These are phyloP conservation scores for Wallemia mellicola DNA, from an alignment of 1,284 basidiomycete genomes.

Conservation along the genomic window DNA sequence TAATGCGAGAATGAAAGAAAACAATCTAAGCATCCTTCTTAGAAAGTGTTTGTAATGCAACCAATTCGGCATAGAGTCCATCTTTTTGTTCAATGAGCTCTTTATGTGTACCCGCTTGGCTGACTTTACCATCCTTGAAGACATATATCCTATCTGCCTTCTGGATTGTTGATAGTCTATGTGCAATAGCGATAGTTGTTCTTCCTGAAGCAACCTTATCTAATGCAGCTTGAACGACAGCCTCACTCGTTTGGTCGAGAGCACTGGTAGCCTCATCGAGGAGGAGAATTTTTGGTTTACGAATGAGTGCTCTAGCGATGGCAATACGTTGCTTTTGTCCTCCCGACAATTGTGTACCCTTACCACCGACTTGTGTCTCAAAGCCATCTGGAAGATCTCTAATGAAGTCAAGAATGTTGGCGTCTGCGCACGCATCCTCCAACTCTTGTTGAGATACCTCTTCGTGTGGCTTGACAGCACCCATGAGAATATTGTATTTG, in stretches of 20 bases:
- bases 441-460: constrained; percentile 60
- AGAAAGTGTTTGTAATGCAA: background rate
- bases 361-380: constrained; percentile 45
- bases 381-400: constrained; percentile 56
- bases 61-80: background rate
- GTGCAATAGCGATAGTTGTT: constrained; percentile 76
- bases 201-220: constrained; percentile 69
- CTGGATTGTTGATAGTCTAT: constrained; percentile 57
- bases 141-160: constrained; percentile 31
- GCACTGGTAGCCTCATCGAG: constrained; percentile 48
- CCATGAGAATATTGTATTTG: constrained; percentile 63
- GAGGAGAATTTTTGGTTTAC: background rate
- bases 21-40: background rate
- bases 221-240: constrained; percentile 73
- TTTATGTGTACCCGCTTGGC: constrained; percentile 55
- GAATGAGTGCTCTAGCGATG: constrained; percentile 39
- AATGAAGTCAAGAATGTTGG: constrained; percentile 51
- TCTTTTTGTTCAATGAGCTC: constrained; percentile 4
- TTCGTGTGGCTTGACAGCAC: constrained; percentile 44
- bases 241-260: constrained; percentile 73
- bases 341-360: constrained; percentile 51
- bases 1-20: no score
- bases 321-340: constrained; percentile 81
- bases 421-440: constrained; percentile 12
- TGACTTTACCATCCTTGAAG: constrained; percentile 58